Evolutionary conservation across 1,139 yeast genomes (phyloP).

Genomic region (Diutina scorzettiae): DNA sequence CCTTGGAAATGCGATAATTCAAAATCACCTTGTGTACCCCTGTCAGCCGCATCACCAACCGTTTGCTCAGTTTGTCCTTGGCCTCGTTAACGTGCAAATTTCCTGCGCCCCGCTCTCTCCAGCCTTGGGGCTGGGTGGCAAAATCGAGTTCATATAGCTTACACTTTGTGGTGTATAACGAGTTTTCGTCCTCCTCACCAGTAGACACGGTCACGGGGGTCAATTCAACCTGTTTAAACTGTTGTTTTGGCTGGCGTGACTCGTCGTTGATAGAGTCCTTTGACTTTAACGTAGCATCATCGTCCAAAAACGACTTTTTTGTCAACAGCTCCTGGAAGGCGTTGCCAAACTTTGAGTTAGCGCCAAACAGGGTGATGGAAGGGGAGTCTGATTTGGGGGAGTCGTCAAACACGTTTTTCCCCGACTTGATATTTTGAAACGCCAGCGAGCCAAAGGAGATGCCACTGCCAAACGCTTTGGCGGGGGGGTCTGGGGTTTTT

Average conservation of each 20-base stretch:
- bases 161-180: constrained; percentile 59
- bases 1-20: constrained; percentile 52
- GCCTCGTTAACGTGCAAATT: constrained; percentile 64
- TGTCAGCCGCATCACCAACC: constrained; percentile 86
- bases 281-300: constrained; percentile 10
- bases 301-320: constrained; percentile 47
- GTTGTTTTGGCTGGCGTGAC: constrained; percentile 9
- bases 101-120: constrained; percentile 96
- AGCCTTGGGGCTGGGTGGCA: constrained; percentile 54
- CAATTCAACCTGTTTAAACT: constrained; percentile 39
- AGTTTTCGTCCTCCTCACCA: constrained; percentile 82
- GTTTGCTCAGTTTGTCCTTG: constrained; percentile 19
- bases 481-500: not conserved
- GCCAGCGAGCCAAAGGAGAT: not conserved
- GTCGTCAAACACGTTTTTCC: not conserved
- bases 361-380: constrained; percentile 31
- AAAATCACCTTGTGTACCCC: constrained; percentile 76
- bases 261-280: constrained; percentile 5
- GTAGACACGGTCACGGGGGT: constrained; percentile 52
- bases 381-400: not conserved
- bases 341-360: constrained; percentile 45
- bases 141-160: constrained; percentile 71
- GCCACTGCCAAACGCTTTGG: not conserved
- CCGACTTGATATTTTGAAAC: not conserved
- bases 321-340: constrained; percentile 40